Conservation (phyloP, 208 protist species). For the Willaertia magna region DNA sequence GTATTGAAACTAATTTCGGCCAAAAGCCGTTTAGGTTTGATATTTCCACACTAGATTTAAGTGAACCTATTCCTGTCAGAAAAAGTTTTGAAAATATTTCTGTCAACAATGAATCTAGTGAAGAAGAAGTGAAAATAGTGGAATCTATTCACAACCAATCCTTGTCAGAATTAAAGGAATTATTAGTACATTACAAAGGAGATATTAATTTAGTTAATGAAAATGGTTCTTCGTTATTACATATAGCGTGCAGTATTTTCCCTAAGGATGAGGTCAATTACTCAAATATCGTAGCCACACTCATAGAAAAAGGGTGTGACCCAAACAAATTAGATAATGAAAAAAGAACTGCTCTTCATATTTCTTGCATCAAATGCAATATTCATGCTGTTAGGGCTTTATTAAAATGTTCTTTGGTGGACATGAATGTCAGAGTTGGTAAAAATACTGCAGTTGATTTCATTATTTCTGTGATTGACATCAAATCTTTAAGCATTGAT, state of each 20-base stretch:
- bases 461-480: not conserved
- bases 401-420: not conserved
- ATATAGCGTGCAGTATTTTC: not conserved
- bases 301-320: not conserved
- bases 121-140: not conserved
- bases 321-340: not conserved
- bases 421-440: not conserved
- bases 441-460: not conserved
- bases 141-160: not conserved
- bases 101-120: not conserved
- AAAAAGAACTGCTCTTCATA: not conserved
- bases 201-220: not conserved
- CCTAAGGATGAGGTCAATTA: not conserved
- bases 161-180: not conserved
- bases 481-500: not conserved
- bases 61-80: not conserved
- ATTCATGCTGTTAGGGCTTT: not conserved
- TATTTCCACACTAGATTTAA: not conserved
- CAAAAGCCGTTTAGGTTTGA: not conserved
- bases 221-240: not conserved
- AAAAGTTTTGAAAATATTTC: not conserved
- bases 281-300: not conserved
- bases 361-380: not conserved
- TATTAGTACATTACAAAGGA: too few species aligned
- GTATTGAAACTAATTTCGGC: not conserved